Evolutionary conservation across 208 protist species (phyloP), one percentile per base, ranked within the genome.

Genomic region (Trypanosoma conorhini): DNA sequence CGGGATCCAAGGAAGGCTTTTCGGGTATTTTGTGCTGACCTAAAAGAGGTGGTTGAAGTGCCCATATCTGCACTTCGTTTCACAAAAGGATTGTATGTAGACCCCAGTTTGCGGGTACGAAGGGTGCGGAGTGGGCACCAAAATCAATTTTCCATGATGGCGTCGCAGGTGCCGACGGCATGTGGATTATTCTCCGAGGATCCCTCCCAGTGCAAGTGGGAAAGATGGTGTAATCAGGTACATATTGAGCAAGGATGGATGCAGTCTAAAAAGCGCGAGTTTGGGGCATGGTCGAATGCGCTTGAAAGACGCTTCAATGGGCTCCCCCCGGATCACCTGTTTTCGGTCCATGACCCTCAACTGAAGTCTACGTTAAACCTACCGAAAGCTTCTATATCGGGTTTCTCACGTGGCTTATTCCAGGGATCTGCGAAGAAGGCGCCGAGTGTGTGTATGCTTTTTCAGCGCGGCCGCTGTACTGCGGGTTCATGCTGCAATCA

Each of bases 201-300:
- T 68, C 84, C 89, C n/a, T 51, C 72, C 24, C 77, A 84, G 55
- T 94, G 89, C 72, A 92, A 91, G 75, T 94, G 89, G 86, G 85
- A 81, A 22, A 79, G 85, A n/a, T 94, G 89, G 89, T 94, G 89
- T 67, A 94, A 94, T 73, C 89, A 94, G 74, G 86, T 91, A 24
- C 89, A 94, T 71, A 89, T 94, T 70, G 76, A 90, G 55, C 62
- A 74, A 46, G 42, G 52, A 19, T 94, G 89, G 89, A 91, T 94
- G 83, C 76, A 82, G 38, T 65, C 67, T n/a, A 86, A 87, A 57
- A 88, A 86, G 79, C 72, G 72, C 30, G 80, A 87, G 62, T 94
- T 94, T 60, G 82, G 89, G 33, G 62, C 76, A 42, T 94, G 89
- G 89, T 92, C 86, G 61, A 86, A 80, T 35, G 77, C 71, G 57